Evolutionary conservation across 345 rosid genomes (phyloP), one percentile per base, ranked within the genome.

Genomic region (Raphanus raphanistrum): DNA sequence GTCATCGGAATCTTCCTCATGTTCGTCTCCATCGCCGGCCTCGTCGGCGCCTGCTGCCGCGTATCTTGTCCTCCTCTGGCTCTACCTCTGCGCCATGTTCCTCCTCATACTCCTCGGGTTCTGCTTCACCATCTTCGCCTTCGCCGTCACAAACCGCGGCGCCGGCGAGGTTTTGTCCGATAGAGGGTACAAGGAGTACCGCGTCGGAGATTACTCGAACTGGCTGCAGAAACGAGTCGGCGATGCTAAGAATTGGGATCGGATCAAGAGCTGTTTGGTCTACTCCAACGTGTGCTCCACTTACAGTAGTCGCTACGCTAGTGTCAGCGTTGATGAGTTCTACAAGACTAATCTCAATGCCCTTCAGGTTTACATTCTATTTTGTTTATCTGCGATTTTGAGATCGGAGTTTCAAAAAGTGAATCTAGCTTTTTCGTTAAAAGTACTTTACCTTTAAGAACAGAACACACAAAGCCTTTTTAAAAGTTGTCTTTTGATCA

Each of bases 141-240:
- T 94, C 79, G 92, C 84, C 4, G 98, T 92, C 75, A 94, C 98
- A n/a, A 92, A 92, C 78, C 89, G 88, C 16, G 98, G 98, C 6
- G 97, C 98, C 36, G 98, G 98, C 1, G 62, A 85, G 66, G 92
- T 45, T 4, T 0, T 94, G 31, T 83, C 91, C 0, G 89, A 58
- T 0, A 86, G 33, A 50, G 98, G 98, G n/a, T 94, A 94, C 8
- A 92, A 88, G 72, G 98, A 94, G 88, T 94, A 93, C 70, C 84
- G 81, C 8, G 79, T 91, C 26, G 92, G 90, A 0, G 94, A 89
- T 72, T 91, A 91, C 85, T 91, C 94, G 0, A 78, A 87, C 25
- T 91, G 94, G 94, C 59, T 91, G 72, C 92, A 86, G 81, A 91
- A 88, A 66, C 85, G 97, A 41, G 97, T 91, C 5, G 73, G 21